A percentile compares a stretch with the other conserved stretches of the same genome.
Evolutionary conservation across 805 yeast species (phyloP).

Genomic region (Wickerhamomyces alni): DNA sequence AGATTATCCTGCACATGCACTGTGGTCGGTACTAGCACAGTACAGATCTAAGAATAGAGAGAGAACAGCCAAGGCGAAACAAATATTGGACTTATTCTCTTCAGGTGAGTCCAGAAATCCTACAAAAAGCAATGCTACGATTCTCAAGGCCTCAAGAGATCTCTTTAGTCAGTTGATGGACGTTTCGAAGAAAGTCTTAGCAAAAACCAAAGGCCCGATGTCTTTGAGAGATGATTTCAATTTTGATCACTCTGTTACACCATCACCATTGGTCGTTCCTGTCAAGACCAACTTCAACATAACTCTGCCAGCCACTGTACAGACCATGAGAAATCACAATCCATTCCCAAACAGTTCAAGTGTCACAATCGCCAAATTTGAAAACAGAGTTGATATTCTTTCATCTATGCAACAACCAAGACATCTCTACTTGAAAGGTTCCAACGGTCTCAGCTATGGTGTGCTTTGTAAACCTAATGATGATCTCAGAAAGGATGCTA

Average conservation of each 20-base stretch:
- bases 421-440: slow-evolving; percentile 67
- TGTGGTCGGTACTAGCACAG: slow-evolving; percentile 81
- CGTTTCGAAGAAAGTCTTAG: slow-evolving; percentile 19
- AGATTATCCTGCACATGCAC: slow-evolving; percentile 71
- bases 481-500: slow-evolving; percentile 92
- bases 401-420: slow-evolving; percentile 85
- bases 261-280: slow-evolving; percentile 64
- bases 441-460: slow-evolving; percentile 68
- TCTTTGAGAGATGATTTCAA: slow-evolving; percentile 34
- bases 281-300: slow-evolving; percentile 64
- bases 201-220: slow-evolving; percentile 10
- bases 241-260: slow-evolving; percentile 35
- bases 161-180: slow-evolving; percentile 22
- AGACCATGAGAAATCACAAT: slow-evolving; percentile 31
- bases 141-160: slow-evolving; percentile 18
- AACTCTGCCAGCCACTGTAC: slow-evolving; percentile 48
- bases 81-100: slow-evolving; percentile 31
- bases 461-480: slow-evolving; percentile 82
- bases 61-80: slow-evolving; percentile 40
- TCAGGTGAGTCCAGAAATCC: slow-evolving; percentile 17
- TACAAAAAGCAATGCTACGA: slow-evolving; percentile 10
- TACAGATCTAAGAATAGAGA: slow-evolving; percentile 48
- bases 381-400: slow-evolving; percentile 62
- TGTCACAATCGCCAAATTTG: slow-evolving; percentile 58
- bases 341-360: slow-evolving; percentile 40